A percentile compares a stretch with the other conserved stretches of the same genome.
phyloP scores from a whole-genome alignment of 495 filamentous ascomycete species.

The Trichoderma virens region DNA sequence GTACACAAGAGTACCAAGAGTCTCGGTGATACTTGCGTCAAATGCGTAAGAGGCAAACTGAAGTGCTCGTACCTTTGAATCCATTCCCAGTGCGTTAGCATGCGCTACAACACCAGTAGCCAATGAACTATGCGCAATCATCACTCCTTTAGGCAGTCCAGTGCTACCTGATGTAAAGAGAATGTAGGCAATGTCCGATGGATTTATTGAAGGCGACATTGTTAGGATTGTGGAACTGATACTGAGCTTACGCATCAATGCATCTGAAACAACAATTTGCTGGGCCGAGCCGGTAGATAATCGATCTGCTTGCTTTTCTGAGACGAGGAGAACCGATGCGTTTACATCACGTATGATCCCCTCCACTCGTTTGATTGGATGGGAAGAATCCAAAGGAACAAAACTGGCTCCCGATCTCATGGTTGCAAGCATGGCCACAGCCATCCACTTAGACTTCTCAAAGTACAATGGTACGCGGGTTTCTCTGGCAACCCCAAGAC shows the following conservation, averaged over 20 bases:
- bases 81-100: slow-evolving; percentile 39
- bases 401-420: slow-evolving; percentile 19
- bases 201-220: slow-evolving; percentile 24
- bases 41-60: slow-evolving; percentile 65
- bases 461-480: slow-evolving; percentile 35
- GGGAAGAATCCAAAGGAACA: slow-evolving; percentile 8
- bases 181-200: slow-evolving; percentile 35
- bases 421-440: slow-evolving; percentile 40
- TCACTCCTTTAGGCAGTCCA: slow-evolving; percentile 27
- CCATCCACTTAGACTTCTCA: slow-evolving; percentile 36
- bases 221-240: too few relatives aligned
- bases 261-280: neutral
- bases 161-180: slow-evolving; percentile 29
- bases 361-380: neutral
- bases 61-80: slow-evolving; percentile 45
- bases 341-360: slow-evolving; percentile 16
- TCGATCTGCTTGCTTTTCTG: slow-evolving; percentile 28
- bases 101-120: neutral
- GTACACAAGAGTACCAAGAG: slow-evolving; percentile 53
- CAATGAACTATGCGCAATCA: slow-evolving; percentile 29
- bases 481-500: neutral
- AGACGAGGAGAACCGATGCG: slow-evolving; percentile 23
- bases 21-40: slow-evolving; percentile 60
- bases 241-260: neutral
- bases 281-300: neutral